A percentile compares a stretch with the other conserved stretches of the same genome.
These are phyloP conservation scores for Annona squamosa DNA, from an alignment of 164 flowering plant species.

Conservation along the genomic window DNA sequence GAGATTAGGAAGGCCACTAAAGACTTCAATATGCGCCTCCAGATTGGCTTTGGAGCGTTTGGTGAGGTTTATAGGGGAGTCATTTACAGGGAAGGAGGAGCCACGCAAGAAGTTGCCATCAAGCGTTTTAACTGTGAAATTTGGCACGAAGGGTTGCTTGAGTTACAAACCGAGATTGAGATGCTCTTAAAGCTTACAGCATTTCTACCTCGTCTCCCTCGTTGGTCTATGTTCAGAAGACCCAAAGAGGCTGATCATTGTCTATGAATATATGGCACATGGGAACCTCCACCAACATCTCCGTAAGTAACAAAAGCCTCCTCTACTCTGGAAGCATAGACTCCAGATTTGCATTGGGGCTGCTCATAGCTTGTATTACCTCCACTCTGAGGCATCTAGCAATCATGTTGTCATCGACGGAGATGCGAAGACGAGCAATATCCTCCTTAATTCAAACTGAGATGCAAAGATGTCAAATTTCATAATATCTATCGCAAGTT, in stretches of 20 bases:
- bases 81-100: slow-evolving; percentile 47
- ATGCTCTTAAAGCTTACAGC: slow-evolving; percentile 92
- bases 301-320: slow-evolving; percentile 41
- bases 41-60: slow-evolving; percentile 90
- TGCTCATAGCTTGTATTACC: slow-evolving; percentile 88
- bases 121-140: slow-evolving; percentile 78
- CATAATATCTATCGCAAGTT: slow-evolving; percentile 79
- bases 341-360: slow-evolving; percentile 95
- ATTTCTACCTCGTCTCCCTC: slow-evolving; percentile 87
- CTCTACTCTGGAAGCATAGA: slow-evolving; percentile 79
- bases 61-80: slow-evolving; percentile 86
- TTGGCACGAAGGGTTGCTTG: slow-evolving; percentile 65
- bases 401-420: slow-evolving; percentile 71
- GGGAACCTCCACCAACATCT: slow-evolving; percentile 89
- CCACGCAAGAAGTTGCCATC: slow-evolving; percentile 43
- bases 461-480: slow-evolving; percentile 93
- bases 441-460: slow-evolving; percentile 74
- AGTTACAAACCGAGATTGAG: slow-evolving; percentile 87
- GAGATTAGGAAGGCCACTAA: slow-evolving; percentile 84
- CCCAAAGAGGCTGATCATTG: slow-evolving; percentile 74
- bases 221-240: slow-evolving; percentile 88
- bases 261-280: slow-evolving; percentile 92
- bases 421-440: slow-evolving; percentile 89
- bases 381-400: slow-evolving; percentile 76
- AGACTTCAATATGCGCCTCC: slow-evolving; percentile 68